Evolutionary conservation across 1,139 yeast species (phyloP).

Genomic region (Debaryomyces coudertii): DNA sequence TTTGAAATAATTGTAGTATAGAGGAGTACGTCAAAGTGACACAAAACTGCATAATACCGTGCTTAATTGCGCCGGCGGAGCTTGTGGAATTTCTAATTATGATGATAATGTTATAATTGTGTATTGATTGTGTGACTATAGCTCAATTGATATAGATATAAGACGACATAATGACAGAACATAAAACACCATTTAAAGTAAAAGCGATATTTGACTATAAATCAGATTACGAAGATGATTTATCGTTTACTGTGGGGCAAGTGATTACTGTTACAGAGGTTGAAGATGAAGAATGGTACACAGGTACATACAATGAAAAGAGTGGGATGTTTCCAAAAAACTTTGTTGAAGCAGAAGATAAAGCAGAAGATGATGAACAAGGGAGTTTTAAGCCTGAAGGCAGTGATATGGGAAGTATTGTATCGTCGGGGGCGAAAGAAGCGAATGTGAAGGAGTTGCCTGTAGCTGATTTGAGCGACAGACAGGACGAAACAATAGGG

Average conservation of each 20-base stretch:
- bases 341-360: constrained; percentile 58
- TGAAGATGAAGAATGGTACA: constrained; percentile 91
- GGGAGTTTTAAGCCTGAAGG: not conserved
- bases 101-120: not conserved
- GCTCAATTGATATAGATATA: constrained; percentile 8
- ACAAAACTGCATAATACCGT: constrained; percentile 12
- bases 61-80: constrained; percentile 12
- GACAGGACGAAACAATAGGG: constrained; percentile 1
- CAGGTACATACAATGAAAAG: constrained; percentile 62
- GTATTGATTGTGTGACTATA: constrained; percentile 4
- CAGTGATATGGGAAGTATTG: not conserved
- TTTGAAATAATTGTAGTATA: not conserved
- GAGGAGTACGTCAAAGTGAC: constrained; percentile 7
- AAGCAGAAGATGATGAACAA: not conserved
- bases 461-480: constrained; percentile 9
- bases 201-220: constrained; percentile 70
- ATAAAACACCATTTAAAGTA: constrained; percentile 62
- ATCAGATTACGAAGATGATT: constrained; percentile 84
- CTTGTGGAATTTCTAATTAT: not conserved
- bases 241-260: constrained; percentile 69
- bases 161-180: constrained; percentile 5
- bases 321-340: constrained; percentile 87
- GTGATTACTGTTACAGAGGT: constrained; percentile 70
- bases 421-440: not conserved
- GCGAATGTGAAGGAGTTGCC: constrained; percentile 8